These are phyloP conservation scores for Scenedesmus sp. DNA, from an alignment of 163 green algal species.

Conservation along the genomic window DNA sequence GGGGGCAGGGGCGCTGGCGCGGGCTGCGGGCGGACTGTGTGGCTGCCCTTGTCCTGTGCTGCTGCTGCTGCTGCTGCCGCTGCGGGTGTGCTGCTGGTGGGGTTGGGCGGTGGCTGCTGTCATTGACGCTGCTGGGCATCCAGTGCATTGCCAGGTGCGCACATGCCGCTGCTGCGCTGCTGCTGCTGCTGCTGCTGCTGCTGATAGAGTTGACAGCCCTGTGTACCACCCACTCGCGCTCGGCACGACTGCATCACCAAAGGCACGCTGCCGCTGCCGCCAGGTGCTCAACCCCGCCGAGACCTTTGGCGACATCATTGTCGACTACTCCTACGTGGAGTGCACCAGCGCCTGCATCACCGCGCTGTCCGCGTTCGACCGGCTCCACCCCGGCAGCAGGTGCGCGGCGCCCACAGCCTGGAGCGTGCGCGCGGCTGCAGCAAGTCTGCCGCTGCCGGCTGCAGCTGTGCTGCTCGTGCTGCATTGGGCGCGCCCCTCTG, in stretches of 20 bases:
- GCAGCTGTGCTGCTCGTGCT: not conserved
- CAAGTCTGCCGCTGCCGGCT: not conserved
- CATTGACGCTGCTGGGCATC: not conserved
- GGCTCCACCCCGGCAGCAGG: conserved; percentile 53
- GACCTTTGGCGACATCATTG: conserved; percentile 99
- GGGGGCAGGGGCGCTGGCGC: too few relatives aligned
- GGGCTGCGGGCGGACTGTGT: too few relatives aligned
- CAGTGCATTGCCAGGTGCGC: too few relatives aligned
- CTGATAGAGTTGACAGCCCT: too few relatives aligned
- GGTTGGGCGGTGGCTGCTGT: not conserved
- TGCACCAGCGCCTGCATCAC: conserved; percentile 96
- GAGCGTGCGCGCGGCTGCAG: too few relatives aligned
- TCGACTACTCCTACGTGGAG: conserved; percentile 99
- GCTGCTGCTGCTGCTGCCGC: not conserved
- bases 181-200: not conserved
- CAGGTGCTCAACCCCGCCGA: conserved; percentile 82
- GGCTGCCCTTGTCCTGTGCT: too few relatives aligned
- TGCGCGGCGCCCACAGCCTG: conserved; percentile 41
- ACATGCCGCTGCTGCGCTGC: not conserved
- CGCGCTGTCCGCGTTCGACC: conserved; percentile 84
- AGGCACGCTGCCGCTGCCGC: not conserved
- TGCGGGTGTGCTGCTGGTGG: too few relatives aligned
- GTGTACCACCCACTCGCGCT: conserved; percentile 91
- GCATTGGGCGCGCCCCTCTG: too few relatives aligned
- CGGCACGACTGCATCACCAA: not conserved